These are phyloP conservation scores for Cercospora beticola DNA, from an alignment of 2,329 filamentous ascomycete genomes.

Conservation along the genomic window DNA sequence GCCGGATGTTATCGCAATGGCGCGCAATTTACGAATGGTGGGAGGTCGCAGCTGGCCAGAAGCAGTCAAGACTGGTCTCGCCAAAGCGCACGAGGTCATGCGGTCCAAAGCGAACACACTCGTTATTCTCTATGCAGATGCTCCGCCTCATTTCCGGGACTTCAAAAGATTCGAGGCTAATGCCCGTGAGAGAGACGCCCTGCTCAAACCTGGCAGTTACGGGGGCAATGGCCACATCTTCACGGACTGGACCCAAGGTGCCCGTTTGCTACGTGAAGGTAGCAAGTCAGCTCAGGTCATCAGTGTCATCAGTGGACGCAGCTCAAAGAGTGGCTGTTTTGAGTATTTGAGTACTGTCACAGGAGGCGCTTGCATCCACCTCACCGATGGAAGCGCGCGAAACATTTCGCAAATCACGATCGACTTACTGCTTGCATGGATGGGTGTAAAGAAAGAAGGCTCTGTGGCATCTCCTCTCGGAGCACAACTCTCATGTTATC, in stretches of 20 bases:
- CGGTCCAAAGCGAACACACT: constrained; percentile 16
- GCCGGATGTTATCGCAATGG: constrained; percentile 12
- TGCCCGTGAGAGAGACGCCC: constrained; percentile 7
- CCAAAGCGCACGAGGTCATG: constrained; percentile 19
- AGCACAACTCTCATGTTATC: constrained; percentile 7
- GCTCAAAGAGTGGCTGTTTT: background rate
- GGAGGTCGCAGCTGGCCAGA: constrained; percentile 15
- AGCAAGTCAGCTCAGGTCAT: constrained; percentile 18
- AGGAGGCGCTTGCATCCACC: constrained; percentile 10
- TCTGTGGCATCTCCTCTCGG: background rate
- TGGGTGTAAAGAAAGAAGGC: constrained; percentile 18
- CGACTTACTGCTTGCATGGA: constrained; percentile 20
- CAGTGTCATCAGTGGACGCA: constrained; percentile 4
- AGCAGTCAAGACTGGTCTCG: constrained; percentile 22
- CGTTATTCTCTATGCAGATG: constrained; percentile 18
- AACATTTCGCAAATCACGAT: constrained; percentile 20
- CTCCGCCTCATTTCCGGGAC: constrained; percentile 13
- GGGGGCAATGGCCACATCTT: constrained; percentile 12
- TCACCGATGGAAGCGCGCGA: background rate
- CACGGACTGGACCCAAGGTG: constrained; percentile 17
- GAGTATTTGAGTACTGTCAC: constrained; percentile 14
- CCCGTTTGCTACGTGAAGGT: constrained; percentile 10
- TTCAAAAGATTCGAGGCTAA: background rate
- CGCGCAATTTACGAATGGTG: background rate
- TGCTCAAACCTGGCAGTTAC: constrained; percentile 12